phyloP scores from a whole-genome alignment of 352 stramenopile genomes.

The Thraustochytrium striatum region DNA sequence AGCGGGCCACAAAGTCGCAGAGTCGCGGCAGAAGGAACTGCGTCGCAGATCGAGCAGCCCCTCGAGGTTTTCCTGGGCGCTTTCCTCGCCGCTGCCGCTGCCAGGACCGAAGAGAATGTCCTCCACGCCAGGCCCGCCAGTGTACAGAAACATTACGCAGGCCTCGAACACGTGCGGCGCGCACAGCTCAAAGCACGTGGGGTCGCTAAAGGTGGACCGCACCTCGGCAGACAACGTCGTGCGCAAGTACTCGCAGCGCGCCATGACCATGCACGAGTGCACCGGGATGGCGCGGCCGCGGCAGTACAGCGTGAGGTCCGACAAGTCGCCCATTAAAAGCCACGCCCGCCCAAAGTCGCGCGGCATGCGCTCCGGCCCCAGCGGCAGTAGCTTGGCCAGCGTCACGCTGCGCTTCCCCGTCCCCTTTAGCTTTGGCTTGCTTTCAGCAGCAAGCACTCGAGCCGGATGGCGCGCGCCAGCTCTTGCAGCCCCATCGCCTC shows the following conservation, averaged over 20 bases:
- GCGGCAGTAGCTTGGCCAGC: background rate
- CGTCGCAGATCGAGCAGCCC: background rate
- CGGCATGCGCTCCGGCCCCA: background rate
- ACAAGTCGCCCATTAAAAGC: background rate
- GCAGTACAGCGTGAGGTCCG: background rate
- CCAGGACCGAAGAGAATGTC: background rate
- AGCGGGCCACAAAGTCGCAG: background rate
- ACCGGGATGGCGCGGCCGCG: background rate
- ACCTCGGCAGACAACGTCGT: background rate
- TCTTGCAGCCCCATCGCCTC: background rate
- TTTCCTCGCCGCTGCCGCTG: background rate
- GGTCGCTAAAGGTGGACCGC: background rate
- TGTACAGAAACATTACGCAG: constrained; percentile 29
- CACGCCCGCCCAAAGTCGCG: background rate
- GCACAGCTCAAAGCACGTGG: background rate
- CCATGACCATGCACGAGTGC: background rate
- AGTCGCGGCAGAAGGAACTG: background rate
- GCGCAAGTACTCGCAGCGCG: background rate
- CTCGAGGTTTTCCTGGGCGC: background rate
- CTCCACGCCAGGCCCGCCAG: background rate
- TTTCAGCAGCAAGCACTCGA: background rate
- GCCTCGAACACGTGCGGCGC: background rate
- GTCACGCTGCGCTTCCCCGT: background rate
- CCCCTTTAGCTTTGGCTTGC: background rate
- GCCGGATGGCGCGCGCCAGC: background rate